Percentiles rank a stretch among this genome's conserved stretches.
phyloP scores from a whole-genome alignment of 441 rosid genomes.

The Pelargonium fulgidum region DNA sequence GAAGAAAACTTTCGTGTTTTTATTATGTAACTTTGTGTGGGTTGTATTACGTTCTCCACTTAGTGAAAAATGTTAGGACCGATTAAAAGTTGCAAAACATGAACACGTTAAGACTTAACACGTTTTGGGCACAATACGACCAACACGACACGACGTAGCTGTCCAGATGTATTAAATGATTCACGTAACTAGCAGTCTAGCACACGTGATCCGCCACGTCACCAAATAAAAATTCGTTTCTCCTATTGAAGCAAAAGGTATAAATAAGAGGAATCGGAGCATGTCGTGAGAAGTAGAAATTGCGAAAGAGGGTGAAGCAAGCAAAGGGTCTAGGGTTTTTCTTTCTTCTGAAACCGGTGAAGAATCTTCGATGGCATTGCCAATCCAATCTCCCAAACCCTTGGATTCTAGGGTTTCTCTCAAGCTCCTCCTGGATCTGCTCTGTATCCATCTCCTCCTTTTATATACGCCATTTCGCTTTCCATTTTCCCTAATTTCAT shows the following conservation, averaged over 20 bases:
- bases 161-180: too few species aligned
- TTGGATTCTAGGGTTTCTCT: conserved; percentile 18
- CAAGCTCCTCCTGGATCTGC: not conserved
- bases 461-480: conserved; percentile 17
- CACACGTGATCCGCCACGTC: too few species aligned
- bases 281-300: not conserved
- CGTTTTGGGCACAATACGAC: too few species aligned
- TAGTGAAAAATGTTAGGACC: too few species aligned
- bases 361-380: conserved; percentile 17
- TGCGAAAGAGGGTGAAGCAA: conserved; percentile 9
- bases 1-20: too few species aligned
- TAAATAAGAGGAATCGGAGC: not conserved
- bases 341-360: conserved; percentile 14
- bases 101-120: too few species aligned
- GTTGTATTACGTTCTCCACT: too few species aligned
- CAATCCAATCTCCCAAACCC: not conserved
- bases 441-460: conserved; percentile 7
- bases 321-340: conserved; percentile 15
- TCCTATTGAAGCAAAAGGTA: not conserved
- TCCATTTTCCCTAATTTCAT: not conserved
- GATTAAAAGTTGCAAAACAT: too few species aligned
- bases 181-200: too few species aligned
- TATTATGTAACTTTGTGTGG: too few species aligned
- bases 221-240: too few species aligned
- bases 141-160: too few species aligned